phyloP scores from a whole-genome alignment of 2,329 filamentous ascomycete species.

The Penicillium polonicum region DNA sequence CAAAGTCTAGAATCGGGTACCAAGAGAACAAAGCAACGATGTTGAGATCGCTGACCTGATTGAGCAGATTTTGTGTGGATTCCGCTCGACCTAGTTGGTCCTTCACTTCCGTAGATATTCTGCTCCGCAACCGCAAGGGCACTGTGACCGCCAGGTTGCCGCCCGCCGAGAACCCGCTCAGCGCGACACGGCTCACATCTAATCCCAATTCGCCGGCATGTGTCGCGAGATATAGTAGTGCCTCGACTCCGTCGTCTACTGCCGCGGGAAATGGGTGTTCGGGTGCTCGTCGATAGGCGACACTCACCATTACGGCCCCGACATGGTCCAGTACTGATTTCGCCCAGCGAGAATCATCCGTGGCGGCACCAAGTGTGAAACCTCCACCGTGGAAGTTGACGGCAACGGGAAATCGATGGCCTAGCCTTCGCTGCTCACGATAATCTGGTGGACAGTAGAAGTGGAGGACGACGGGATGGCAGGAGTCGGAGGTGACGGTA shows the following conservation, averaged over 20 bases:
- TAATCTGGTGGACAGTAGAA: slow-evolving; percentile 60
- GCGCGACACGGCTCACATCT: slow-evolving; percentile 56
- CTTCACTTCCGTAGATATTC: slow-evolving; percentile 22
- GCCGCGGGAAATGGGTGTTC: slow-evolving; percentile 63
- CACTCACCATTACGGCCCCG: slow-evolving; percentile 59
- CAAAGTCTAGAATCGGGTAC: slow-evolving; percentile 64
- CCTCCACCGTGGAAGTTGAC: slow-evolving; percentile 66
- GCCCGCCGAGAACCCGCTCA: slow-evolving; percentile 63
- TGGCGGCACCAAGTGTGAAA: slow-evolving; percentile 59
- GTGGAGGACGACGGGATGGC: slow-evolving; percentile 54
- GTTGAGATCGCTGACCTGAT: slow-evolving; percentile 44
- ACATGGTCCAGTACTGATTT: slow-evolving; percentile 55
- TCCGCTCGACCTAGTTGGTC: slow-evolving; percentile 31
- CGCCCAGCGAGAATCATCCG: slow-evolving; percentile 62
- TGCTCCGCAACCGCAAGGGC: slow-evolving; percentile 56
- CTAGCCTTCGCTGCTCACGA: slow-evolving; percentile 32
- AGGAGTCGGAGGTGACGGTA: slow-evolving; percentile 52
- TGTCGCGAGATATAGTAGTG: slow-evolving; percentile 57
- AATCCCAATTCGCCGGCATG: slow-evolving; percentile 58
- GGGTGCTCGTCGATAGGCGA: slow-evolving; percentile 61
- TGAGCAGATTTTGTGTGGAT: slow-evolving; percentile 37
- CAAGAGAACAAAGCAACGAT: slow-evolving; percentile 60
- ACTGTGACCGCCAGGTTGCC: slow-evolving; percentile 64
- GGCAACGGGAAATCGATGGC: slow-evolving; percentile 55
- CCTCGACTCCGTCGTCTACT: slow-evolving; percentile 63